Percentiles rank a stretch among this genome's conserved stretches.
Conservation (phyloP, 139 green algal species). For the Tetradesmus obliquus region DNA sequence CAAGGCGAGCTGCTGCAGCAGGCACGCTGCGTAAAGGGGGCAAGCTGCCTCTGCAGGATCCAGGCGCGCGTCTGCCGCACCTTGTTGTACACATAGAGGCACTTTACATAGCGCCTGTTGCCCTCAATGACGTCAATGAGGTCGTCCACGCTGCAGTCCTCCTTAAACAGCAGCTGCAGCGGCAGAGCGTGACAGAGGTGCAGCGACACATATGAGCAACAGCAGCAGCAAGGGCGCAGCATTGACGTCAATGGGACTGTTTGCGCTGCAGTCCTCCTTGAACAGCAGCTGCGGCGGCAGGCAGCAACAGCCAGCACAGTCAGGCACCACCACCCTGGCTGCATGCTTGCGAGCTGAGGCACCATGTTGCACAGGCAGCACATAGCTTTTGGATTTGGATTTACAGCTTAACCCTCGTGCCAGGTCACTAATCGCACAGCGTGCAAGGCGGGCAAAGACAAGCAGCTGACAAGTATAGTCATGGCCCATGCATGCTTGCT, state of each 20-base stretch:
- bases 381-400: too few species aligned
- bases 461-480: too few species aligned
- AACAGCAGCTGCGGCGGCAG: conserved; percentile 68
- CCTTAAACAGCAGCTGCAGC: conserved; percentile 83
- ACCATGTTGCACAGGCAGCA: too few species aligned
- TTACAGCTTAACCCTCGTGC: too few species aligned
- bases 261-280: conserved; percentile 80
- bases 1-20: too few species aligned
- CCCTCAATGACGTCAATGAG: conserved; percentile 99
- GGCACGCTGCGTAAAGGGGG: too few species aligned
- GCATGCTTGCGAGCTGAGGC: too few species aligned
- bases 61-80: conserved; percentile 37
- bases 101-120: conserved; percentile 94
- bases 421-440: too few species aligned
- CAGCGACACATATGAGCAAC: neutral
- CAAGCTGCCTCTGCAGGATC: too few species aligned
- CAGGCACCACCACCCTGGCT: too few species aligned
- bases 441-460: too few species aligned
- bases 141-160: conserved; percentile 93
- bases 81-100: conserved; percentile 99
- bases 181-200: too few species aligned
- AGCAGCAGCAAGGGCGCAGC: neutral
- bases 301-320: neutral
- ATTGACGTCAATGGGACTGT: neutral
- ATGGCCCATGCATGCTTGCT: neutral